phyloP scores from a whole-genome alignment of 192 early-diverging fungal genomes.

The Linnemannia schmuckeri region DNA sequence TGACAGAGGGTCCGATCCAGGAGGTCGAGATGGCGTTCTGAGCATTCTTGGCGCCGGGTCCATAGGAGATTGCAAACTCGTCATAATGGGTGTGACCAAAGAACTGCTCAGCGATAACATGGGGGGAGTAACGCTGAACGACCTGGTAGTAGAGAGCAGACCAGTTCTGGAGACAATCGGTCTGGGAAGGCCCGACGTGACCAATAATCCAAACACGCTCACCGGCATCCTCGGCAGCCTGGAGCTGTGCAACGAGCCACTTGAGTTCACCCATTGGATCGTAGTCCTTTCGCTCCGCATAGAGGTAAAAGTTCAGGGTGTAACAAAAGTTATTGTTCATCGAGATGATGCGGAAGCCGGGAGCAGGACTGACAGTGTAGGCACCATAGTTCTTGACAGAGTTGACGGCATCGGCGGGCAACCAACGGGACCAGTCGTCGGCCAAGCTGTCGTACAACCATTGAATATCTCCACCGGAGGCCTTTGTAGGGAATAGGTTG shows the following conservation, averaged over 20 bases:
- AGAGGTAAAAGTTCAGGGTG: conserved; percentile 67
- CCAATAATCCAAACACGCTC: conserved; percentile 72
- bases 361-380: conserved; percentile 61
- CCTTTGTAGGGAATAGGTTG: conserved; percentile 56
- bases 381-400: conserved; percentile 61
- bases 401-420: conserved; percentile 53
- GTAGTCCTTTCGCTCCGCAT: conserved; percentile 53
- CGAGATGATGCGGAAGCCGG: conserved; percentile 63
- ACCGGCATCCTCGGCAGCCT: conserved; percentile 64
- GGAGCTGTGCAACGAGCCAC: conserved; percentile 64
- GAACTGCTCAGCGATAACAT: conserved; percentile 69
- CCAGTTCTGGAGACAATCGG: conserved; percentile 64
- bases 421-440: conserved; percentile 66
- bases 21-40: conserved; percentile 60
- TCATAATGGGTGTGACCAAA: conserved; percentile 70
- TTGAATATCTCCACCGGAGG: conserved; percentile 41
- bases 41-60: conserved; percentile 40
- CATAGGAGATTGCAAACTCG: conserved; percentile 67
- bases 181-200: conserved; percentile 64
- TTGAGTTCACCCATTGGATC: conserved; percentile 66
- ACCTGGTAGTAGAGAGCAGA: conserved; percentile 68
- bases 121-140: conserved; percentile 66
- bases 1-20: conserved; percentile 67
- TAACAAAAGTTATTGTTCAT: conserved; percentile 75
- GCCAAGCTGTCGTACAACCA: conserved; percentile 66